A percentile compares a stretch with the other conserved stretches of the same genome.
Evolutionary conservation across 164 flowering plant species (phyloP).

Genomic region (Paratinospora sagittata): DNA sequence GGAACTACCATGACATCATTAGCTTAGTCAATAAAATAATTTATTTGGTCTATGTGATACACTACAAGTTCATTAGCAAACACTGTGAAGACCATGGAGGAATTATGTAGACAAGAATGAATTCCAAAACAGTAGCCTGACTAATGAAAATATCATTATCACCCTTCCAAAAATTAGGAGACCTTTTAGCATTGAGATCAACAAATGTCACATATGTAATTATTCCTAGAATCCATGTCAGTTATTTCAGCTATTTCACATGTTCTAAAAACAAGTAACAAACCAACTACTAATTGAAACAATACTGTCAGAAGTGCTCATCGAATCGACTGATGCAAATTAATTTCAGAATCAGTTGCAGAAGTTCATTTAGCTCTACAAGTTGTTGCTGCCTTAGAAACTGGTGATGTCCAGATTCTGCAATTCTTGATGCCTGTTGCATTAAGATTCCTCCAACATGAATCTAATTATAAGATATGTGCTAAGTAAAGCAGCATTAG

Average conservation of each 20-base stretch:
- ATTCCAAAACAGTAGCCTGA: neutral
- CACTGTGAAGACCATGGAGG: neutral
- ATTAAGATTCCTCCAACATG: neutral
- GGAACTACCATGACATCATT: no score
- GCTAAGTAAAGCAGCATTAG: neutral
- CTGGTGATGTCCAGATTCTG: neutral
- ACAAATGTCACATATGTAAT: neutral
- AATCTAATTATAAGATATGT: neutral
- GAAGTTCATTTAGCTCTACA: neutral
- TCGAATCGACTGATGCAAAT: neutral
- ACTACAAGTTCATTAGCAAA: neutral
- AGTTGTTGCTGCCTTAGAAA: no score
- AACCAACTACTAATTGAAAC: neutral
- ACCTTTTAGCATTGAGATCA: neutral
- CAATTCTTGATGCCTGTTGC: neutral
- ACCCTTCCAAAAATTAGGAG: neutral
- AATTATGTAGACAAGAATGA: neutral
- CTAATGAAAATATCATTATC: neutral
- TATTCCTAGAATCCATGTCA: constrained; percentile 4
- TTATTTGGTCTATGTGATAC: no score
- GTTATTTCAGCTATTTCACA: constrained; percentile 1
- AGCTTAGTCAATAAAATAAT: no score
- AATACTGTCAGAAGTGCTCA: neutral
- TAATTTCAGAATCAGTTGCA: constrained; percentile 6
- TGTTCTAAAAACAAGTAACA: constrained; percentile 1